Evolutionary conservation across 2,329 filamentous ascomycete species (phyloP).

Genomic region (Cladosporium sp.): DNA sequence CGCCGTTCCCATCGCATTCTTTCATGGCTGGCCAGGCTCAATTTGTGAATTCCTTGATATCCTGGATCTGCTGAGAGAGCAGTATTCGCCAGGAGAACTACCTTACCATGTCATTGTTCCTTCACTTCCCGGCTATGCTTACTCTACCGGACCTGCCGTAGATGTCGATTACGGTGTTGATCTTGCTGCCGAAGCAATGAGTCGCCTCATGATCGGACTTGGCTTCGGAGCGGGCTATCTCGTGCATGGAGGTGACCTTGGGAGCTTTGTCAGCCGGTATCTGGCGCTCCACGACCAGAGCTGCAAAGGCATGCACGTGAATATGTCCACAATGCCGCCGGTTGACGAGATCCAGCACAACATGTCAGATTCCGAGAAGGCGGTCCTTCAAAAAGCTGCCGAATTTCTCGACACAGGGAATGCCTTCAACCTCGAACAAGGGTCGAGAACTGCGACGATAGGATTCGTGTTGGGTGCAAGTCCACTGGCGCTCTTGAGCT

Average conservation of each 20-base stretch:
- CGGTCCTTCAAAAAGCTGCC: conserved; percentile 33
- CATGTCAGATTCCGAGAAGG: conserved; percentile 33
- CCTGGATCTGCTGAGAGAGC: conserved; percentile 29
- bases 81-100: conserved; percentile 46
- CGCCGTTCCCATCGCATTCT: conserved; percentile 33
- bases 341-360: conserved; percentile 22
- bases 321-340: conserved; percentile 18
- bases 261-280: conserved; percentile 38
- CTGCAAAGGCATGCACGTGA: conserved; percentile 26
- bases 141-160: conserved; percentile 44
- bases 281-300: conserved; percentile 26
- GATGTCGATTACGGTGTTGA: conserved; percentile 39
- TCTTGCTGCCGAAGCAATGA: conserved; percentile 41
- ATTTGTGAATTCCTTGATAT: conserved; percentile 34
- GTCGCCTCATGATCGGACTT: conserved; percentile 48
- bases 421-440: conserved; percentile 52
- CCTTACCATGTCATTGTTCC: conserved; percentile 55
- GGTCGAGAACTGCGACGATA: conserved; percentile 52
- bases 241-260: conserved; percentile 54
- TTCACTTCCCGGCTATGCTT: conserved; percentile 49
- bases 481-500: conserved; percentile 55
- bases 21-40: conserved; percentile 37
- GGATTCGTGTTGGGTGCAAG: conserved; percentile 51
- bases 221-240: conserved; percentile 50
- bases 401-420: conserved; percentile 40